Evolutionary conservation across 2,329 filamentous ascomycete species (phyloP).

Genomic region (Penicillium aurantiogriseum): DNA sequence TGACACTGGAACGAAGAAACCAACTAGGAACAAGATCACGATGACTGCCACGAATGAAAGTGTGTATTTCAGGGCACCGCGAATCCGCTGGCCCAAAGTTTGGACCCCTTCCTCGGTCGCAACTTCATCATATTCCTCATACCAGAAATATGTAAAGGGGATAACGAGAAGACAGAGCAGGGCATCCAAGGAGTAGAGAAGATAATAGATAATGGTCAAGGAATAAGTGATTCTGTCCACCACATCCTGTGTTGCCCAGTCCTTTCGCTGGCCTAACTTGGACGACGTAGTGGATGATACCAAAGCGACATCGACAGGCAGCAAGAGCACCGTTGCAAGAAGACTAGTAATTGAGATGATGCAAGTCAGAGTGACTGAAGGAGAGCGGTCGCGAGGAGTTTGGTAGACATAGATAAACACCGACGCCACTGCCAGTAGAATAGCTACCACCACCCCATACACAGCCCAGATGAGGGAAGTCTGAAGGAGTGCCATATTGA

Average conservation of each 20-base stretch:
- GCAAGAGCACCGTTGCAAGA: conserved; percentile 84
- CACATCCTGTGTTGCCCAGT: conserved; percentile 84
- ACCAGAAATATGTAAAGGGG: conserved; percentile 97
- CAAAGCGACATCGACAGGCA: conserved; percentile 93
- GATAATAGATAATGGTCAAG: conserved; percentile 87
- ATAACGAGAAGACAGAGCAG: conserved; percentile 84
- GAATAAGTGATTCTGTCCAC: conserved; percentile 76
- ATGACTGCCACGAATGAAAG: conserved; percentile 72
- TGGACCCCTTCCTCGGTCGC: conserved; percentile 77
- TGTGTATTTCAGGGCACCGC: conserved; percentile 89
- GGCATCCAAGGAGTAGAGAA: conserved; percentile 86
- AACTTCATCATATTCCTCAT: conserved; percentile 94
- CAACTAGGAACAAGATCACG: conserved; percentile 80
- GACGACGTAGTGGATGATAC: conserved; percentile 82
- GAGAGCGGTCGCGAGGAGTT: conserved; percentile 79
- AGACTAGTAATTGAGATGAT: conserved; percentile 84
- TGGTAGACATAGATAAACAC: conserved; percentile 93
- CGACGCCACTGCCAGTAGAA: conserved; percentile 73
- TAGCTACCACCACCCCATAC: conserved; percentile 76
- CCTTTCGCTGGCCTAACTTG: conserved; percentile 77
- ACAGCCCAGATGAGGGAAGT: conserved; percentile 92
- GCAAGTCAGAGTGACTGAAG: conserved; percentile 76
- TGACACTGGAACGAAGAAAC: conserved; percentile 87
- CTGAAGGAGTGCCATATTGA: conserved; percentile 68
- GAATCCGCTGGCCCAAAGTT: conserved; percentile 67